Conservation (phyloP, 2,329 filamentous ascomycete species). For the Pseudocercospora musae region DNA sequence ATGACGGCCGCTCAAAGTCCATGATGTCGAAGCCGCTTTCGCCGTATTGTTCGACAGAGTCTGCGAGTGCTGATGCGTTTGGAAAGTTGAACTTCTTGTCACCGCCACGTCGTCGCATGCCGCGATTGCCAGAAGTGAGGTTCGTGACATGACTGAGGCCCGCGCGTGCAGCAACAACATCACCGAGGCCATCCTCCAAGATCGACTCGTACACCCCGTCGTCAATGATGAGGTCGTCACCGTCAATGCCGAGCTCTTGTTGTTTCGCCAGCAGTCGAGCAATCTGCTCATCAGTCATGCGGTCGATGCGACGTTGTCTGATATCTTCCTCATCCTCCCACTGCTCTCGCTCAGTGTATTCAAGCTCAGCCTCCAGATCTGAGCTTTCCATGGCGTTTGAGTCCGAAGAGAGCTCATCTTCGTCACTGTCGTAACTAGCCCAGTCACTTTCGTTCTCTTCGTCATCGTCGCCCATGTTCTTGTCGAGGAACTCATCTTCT, state of each 20-base stretch:
- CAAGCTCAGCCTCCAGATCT: slow-evolving; percentile 35
- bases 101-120: slow-evolving; percentile 19
- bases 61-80: slow-evolving; percentile 55
- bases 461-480: slow-evolving; percentile 14
- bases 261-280: slow-evolving; percentile 60
- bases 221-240: slow-evolving; percentile 57
- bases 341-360: slow-evolving; percentile 34
- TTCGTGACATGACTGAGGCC: slow-evolving; percentile 31
- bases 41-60: slow-evolving; percentile 60
- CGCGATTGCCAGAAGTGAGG: slow-evolving; percentile 21
- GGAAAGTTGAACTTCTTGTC: slow-evolving; percentile 45
- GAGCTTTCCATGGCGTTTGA: slow-evolving; percentile 40
- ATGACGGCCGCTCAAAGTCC: slow-evolving; percentile 71
- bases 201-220: slow-evolving; percentile 33
- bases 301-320: slow-evolving; percentile 37
- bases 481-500: slow-evolving; percentile 29
- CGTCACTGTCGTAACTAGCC: slow-evolving; percentile 21
- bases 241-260: slow-evolving; percentile 60
- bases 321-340: slow-evolving; percentile 44
- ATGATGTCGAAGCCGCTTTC: slow-evolving; percentile 78
- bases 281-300: slow-evolving; percentile 59
- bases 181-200: slow-evolving; percentile 28
- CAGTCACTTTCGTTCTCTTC: slow-evolving; percentile 19
- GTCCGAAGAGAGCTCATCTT: slow-evolving; percentile 34
- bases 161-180: slow-evolving; percentile 31